Evolutionary conservation across 768 basidiomycete species (phyloP).

Genomic region (Boletellus sp.): DNA sequence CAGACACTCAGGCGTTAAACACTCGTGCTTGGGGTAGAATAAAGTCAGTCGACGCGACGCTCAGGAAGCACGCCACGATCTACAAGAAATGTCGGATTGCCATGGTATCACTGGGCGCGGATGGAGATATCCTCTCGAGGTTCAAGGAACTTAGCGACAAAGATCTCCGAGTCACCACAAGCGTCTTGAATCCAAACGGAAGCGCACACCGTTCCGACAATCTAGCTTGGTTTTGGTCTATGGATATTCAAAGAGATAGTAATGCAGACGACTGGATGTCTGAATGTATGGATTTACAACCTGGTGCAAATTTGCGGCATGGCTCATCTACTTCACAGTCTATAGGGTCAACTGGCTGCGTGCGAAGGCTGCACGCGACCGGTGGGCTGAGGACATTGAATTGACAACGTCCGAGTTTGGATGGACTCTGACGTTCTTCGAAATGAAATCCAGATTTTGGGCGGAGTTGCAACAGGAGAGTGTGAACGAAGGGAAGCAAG

Average conservation of each 20-base stretch:
- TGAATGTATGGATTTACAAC: no score
- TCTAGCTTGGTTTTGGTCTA: no score
- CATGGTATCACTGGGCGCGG: not conserved
- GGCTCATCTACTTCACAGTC: not conserved
- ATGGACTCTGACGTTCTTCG: not conserved
- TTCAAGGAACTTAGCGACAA: not conserved
- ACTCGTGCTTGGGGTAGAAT: not conserved
- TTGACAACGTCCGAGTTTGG: not conserved
- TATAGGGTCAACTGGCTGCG: not conserved
- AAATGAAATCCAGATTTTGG: not conserved
- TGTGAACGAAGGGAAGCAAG: not conserved
- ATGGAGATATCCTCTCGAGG: not conserved
- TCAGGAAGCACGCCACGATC: not conserved
- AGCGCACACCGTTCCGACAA: not conserved
- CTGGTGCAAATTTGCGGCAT: not conserved
- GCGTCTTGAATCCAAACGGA: not conserved
- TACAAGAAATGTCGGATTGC: not conserved
- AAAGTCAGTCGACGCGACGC: not conserved
- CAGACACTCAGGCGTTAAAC: not conserved
- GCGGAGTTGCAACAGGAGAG: not conserved
- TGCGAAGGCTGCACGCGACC: not conserved
- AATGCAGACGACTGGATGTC: no score
- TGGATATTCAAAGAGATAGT: no score
- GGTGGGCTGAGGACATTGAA: not conserved
- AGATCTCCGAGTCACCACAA: not conserved